These are phyloP conservation scores for Fusarium drepaniforme DNA, from an alignment of 2,329 filamentous ascomycete species.

Conservation along the genomic window DNA sequence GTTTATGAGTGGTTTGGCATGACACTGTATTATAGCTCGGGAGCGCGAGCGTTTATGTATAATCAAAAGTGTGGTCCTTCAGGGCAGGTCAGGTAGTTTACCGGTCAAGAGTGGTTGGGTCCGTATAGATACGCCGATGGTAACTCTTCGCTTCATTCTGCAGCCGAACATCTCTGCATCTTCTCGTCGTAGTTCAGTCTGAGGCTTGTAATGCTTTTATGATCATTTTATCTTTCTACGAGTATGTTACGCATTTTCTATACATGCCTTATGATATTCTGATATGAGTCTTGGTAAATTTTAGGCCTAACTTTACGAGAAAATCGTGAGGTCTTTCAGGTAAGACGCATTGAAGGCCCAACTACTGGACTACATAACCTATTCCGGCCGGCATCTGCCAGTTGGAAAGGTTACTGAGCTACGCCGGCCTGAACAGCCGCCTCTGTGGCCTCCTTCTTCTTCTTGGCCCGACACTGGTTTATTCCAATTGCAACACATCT, in stretches of 20 bases:
- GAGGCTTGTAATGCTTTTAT: not conserved
- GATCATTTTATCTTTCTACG: not conserved
- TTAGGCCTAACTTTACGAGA: not conserved
- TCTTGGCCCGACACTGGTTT: not conserved
- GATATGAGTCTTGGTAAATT: not conserved
- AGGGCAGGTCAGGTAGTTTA: slow-evolving; percentile 3
- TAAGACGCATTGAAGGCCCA: no score
- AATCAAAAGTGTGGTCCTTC: slow-evolving; percentile 26
- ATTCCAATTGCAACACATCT: not conserved
- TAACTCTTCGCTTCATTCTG: not conserved
- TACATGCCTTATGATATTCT: not conserved
- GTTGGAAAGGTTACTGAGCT: not conserved
- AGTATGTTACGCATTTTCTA: not conserved
- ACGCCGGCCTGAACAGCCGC: not conserved
- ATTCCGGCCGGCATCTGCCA: not conserved
- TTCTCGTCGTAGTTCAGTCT: not conserved
- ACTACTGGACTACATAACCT: not conserved
- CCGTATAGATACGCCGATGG: slow-evolving; percentile 10
- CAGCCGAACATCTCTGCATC: no score
- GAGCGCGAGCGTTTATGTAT: slow-evolving; percentile 15
- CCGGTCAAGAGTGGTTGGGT: not conserved
- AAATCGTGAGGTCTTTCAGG: not conserved
- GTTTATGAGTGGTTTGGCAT: not conserved
- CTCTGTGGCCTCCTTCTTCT: not conserved
- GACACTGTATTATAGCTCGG: slow-evolving; percentile 34